These are phyloP conservation scores for Tolypocladium endophyticum DNA, from an alignment of 2,329 filamentous ascomycete species.

Conservation along the genomic window DNA sequence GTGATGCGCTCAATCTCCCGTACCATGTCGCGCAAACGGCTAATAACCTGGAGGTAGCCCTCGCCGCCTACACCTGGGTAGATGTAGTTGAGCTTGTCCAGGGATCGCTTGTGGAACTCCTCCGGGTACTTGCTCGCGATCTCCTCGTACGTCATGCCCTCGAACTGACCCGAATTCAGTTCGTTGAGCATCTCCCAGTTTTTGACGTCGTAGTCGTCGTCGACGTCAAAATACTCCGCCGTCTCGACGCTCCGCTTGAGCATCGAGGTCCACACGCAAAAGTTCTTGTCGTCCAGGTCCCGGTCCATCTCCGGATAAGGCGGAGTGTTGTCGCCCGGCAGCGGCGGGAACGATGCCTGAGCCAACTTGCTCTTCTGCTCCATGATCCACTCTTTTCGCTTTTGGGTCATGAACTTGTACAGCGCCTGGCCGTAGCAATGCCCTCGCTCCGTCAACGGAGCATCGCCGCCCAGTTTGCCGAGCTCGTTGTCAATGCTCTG, in stretches of 20 bases:
- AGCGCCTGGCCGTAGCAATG: slow-evolving; percentile 69
- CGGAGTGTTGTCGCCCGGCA: slow-evolving; percentile 83
- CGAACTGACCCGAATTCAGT: slow-evolving; percentile 84
- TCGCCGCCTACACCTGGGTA: slow-evolving; percentile 94
- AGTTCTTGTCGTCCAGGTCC: slow-evolving; percentile 70
- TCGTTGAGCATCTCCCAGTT: slow-evolving; percentile 98
- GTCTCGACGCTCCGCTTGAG: slow-evolving; percentile 82
- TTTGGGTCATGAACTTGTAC: slow-evolving; percentile 71
- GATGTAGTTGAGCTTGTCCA: slow-evolving; percentile 89
- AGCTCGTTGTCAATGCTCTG: slow-evolving; percentile 80
- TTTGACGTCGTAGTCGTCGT: slow-evolving; percentile 93
- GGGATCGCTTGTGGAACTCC: slow-evolving; percentile 69
- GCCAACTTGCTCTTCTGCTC: slow-evolving; percentile 71
- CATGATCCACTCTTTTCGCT: slow-evolving; percentile 72
- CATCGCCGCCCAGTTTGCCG: slow-evolving; percentile 87
- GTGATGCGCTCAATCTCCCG: slow-evolving; percentile 95
- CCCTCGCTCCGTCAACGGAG: slow-evolving; percentile 71
- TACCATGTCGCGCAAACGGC: slow-evolving; percentile 87
- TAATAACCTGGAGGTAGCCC: slow-evolving; percentile 94
- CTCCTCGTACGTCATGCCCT: slow-evolving; percentile 89
- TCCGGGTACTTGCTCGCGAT: slow-evolving; percentile 70
- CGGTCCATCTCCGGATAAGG: slow-evolving; percentile 78
- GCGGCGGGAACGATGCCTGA: slow-evolving; percentile 75
- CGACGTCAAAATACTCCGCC: slow-evolving; percentile 75
- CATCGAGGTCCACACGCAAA: slow-evolving; percentile 99